Evolutionary conservation across 2,329 filamentous ascomycete genomes (phyloP), one percentile per base, ranked within the genome.

Genomic region (Xylaria sp.): DNA sequence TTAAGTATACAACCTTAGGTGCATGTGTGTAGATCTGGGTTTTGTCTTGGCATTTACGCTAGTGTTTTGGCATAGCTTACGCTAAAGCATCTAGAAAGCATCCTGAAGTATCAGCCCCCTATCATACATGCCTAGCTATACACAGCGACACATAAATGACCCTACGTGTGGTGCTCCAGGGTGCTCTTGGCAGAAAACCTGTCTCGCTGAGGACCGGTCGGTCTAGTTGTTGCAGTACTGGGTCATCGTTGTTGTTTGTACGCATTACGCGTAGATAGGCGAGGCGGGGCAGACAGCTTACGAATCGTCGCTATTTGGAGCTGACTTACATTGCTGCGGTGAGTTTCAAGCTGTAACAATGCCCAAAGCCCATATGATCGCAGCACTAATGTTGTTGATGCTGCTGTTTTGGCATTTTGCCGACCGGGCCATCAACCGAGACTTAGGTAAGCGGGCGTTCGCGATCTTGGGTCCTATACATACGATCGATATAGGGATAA

Each of bases 351-450:
- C 54, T 46, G 64, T 56, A 23, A 56, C 46, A 46, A 25, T 54
- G 48, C 48, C 50, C 48, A 55, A 58, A 41, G 44, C 9, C 32
- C 25, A 34, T 32, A 23, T 10, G 18, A 41, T 44, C 25, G 25
- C n/a, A 34, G 13, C 25, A 23, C 18, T 65, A 44, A 20, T 34
- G 52, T 39, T 46, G 20, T 34, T 48, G 20, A 54, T 55, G n/a
- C 52, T 65, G n/a, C 25, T 48, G 46, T 59, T 50, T 28, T 46
- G 37, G 23, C 18, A 37, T 15, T 52, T 41, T 63, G 44, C 65
- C 60, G 54, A 66, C 64, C 68, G 64, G 68, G 46, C 58, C 52
- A 41, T 25, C 44, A 67, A 39, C 64, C 68, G 68, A 67, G 57
- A 51, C 57, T 32, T 48, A 57, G 23, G 32, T 41, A 20, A 34